Evolutionary conservation across 768 basidiomycete genomes (phyloP), one percentile per base, ranked within the genome.

Genomic region (Rubroboletus satanas): DNA sequence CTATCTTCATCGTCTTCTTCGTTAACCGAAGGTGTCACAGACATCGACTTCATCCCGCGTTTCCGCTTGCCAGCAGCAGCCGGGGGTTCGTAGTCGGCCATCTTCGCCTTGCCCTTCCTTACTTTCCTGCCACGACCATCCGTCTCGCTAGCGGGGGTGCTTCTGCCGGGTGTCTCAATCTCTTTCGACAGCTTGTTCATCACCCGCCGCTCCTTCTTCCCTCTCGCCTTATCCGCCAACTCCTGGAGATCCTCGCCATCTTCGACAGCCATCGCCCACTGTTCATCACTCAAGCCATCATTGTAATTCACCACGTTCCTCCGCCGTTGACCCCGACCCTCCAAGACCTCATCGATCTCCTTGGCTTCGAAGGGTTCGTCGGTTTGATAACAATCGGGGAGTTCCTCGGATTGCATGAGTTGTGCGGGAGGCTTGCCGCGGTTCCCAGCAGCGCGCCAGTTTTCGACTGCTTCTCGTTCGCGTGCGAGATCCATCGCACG

Each of bases 281-380:
- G 87, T 65, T 97, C 96, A 62, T 98, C 96, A 49, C 85, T 88
- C 52, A 98, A 78, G 15, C 94, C 94, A 66, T 98, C 96, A 55
- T 88, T 95, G 66, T 98, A 98, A 66, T 84, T 87, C 57, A 98
- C 92, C 42, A 88, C 79, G 54, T 85, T 90, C 60, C 93, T 81
- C 55, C 83, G 81, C 61, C 94, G 81, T 68, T 90, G 87, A 35
- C 94, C 95, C 57, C 94, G 84, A 52, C 94, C 94, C 66, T 92
- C 83, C 28, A 75, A 62, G 37, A 73, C 72, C 42, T 79, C 73
- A 12, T 71, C 76, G 7, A 85, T 69, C 45, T 81, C 75, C 52
- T 79, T 75, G 21, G 82, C 78, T 49, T 91, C 92, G 66, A 92
- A 91, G 1, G 88, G 88, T 66, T 90, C 85, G 60, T 91, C 88